phyloP scores from a whole-genome alignment of 352 stramenopile species.

The Globisporangium cederbergense region DNA sequence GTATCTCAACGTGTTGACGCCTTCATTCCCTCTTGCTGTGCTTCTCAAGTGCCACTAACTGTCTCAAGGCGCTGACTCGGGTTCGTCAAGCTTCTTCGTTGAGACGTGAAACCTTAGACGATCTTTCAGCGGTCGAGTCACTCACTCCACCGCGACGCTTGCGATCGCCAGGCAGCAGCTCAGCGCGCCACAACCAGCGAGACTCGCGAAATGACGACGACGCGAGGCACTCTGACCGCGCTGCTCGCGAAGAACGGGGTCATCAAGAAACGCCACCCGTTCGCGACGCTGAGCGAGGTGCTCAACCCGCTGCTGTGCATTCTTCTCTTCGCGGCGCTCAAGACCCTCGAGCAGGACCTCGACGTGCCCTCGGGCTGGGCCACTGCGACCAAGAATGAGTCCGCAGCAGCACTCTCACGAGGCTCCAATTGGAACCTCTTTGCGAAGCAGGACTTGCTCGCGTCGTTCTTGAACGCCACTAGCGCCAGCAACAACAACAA shows the following conservation, averaged over 20 bases:
- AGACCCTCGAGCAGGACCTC: conserved; percentile 51
- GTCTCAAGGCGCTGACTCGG: too few relatives aligned
- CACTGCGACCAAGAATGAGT: conserved; percentile 30
- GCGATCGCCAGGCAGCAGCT: too few relatives aligned
- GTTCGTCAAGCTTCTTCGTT: too few relatives aligned
- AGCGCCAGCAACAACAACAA: conserved; percentile 20
- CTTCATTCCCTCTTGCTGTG: too few relatives aligned
- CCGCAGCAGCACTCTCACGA: conserved; percentile 14
- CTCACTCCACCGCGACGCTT: too few relatives aligned
- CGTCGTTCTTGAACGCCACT: conserved; percentile 13
- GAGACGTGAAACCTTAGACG: too few relatives aligned
- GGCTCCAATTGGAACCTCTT: conserved; percentile 51
- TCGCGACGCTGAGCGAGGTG: conserved; percentile 63
- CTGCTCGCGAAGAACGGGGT: conserved; percentile 75
- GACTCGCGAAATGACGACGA: too few relatives aligned
- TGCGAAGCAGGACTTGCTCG: conserved; percentile 24
- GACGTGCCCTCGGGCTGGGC: conserved; percentile 48
- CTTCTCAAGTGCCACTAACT: too few relatives aligned
- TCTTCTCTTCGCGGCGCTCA: conserved; percentile 63
- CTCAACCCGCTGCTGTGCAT: conserved; percentile 71
- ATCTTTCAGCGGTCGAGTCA: too few relatives aligned
- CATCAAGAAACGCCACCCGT: conserved; percentile 61
- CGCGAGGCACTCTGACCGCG: conserved; percentile 23
- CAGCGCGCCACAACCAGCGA: too few relatives aligned
- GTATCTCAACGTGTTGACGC: too few relatives aligned